Percentiles rank a stretch among this genome's conserved stretches.
Evolutionary conservation across 2,329 filamentous ascomycete genomes (phyloP).

Genomic region (Rutstroemia sydowiana): DNA sequence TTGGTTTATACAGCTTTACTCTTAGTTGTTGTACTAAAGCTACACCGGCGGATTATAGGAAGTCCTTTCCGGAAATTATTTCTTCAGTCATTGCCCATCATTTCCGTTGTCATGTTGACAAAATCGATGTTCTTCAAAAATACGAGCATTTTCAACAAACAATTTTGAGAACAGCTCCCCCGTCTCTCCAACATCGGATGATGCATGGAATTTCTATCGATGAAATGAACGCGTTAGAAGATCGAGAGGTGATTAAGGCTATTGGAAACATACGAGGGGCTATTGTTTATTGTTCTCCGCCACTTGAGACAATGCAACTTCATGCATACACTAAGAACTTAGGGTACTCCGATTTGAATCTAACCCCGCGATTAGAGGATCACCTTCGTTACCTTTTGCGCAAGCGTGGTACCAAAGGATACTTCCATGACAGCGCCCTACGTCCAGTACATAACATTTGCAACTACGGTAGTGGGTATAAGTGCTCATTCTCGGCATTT

Average conservation of each 20-base stretch:
- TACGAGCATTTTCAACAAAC: slow-evolving; percentile 3
- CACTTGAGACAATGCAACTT: not conserved
- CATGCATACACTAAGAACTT: not conserved
- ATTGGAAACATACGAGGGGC: slow-evolving; percentile 6
- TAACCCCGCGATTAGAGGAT: not conserved
- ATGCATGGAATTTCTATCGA: not conserved
- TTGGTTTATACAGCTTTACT: slow-evolving; percentile 8
- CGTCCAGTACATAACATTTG: not conserved
- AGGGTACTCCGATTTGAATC: not conserved
- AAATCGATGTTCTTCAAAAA: slow-evolving; percentile 3
- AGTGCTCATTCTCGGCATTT: slow-evolving; percentile 4
- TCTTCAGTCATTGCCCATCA: slow-evolving; percentile 2
- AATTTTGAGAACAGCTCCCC: not conserved
- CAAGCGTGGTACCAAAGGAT: not conserved
- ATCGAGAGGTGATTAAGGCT: slow-evolving; percentile 1
- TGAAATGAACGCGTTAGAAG: not conserved
- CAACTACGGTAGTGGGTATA: not conserved
- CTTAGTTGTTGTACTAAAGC: slow-evolving; percentile 5
- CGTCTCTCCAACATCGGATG: not conserved
- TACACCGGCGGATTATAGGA: slow-evolving; percentile 6
- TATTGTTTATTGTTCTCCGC: slow-evolving; percentile 2
- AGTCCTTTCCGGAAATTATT: slow-evolving; percentile 6
- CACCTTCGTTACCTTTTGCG: slow-evolving; percentile 1
- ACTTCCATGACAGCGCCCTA: not conserved
- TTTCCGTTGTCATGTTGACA: slow-evolving; percentile 3